phyloP scores from a whole-genome alignment of 1,284 basidiomycete species.

The Jaminaea rosea region DNA sequence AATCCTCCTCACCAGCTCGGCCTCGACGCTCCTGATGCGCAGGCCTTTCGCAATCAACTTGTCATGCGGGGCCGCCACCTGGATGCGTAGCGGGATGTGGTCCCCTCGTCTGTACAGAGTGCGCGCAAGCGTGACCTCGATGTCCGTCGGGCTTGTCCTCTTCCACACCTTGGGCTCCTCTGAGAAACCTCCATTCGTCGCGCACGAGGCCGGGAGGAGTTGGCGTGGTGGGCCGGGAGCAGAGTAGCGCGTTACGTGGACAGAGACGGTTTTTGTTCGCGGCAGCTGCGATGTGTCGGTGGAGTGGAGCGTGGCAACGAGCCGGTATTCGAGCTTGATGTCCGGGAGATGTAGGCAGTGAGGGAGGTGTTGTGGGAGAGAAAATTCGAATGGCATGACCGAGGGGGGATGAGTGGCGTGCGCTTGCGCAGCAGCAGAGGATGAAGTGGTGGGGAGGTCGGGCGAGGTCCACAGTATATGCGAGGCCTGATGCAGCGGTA shows the following conservation, averaged over 20 bases:
- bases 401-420: slow-evolving; percentile 13
- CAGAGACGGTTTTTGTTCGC: slow-evolving; percentile 15
- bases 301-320: slow-evolving; percentile 27
- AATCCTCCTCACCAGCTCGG: slow-evolving; percentile 35
- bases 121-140: slow-evolving; percentile 31
- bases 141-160: slow-evolving; percentile 16
- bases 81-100: slow-evolving; percentile 34
- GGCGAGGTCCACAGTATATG: slow-evolving; percentile 26
- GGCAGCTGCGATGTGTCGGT: slow-evolving; percentile 9
- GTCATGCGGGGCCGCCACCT: slow-evolving; percentile 33
- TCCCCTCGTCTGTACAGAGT: slow-evolving; percentile 41
- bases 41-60: slow-evolving; percentile 26
- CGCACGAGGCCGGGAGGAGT: neutral
- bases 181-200: no score
- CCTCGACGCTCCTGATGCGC: slow-evolving; percentile 34
- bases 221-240: slow-evolving; percentile 19
- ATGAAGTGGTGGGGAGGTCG: slow-evolving; percentile 10
- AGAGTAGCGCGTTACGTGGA: slow-evolving; percentile 39
- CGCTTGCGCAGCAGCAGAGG: slow-evolving; percentile 1
- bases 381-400: slow-evolving; percentile 37
- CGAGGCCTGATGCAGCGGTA: slow-evolving; percentile 26
- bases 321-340: slow-evolving; percentile 28
- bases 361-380: slow-evolving; percentile 35
- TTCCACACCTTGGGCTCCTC: slow-evolving; percentile 25
- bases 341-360: slow-evolving; percentile 39